Base-by-base conservation (phyloP, 768 basidiomycete species). In the Cystobasidiopsis lactophilus region DNA sequence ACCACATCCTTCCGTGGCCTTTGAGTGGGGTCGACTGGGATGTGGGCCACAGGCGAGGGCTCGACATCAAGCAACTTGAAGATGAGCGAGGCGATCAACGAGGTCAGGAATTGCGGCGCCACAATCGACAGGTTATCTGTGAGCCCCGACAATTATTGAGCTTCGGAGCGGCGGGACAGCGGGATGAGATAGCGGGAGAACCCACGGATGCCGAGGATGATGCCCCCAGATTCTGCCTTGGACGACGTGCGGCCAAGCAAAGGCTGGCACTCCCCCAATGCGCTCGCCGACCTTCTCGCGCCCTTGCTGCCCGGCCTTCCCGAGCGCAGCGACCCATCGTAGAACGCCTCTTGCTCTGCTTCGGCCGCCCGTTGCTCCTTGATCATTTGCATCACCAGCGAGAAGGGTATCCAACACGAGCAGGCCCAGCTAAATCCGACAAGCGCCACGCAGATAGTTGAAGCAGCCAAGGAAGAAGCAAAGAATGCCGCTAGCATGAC, bases 351-450 rank as follows among this genome's bases (percentile, higher is more conserved):
- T 40, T 55, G 52, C 24, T 11, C 48, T 37, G 10, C 48, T 51
- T 14, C 35, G 26, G 44, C 53, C 33, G 39, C 52, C 21, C 43
- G 23, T n/a, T n/a, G 31, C 23, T 44, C 26, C 13, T 7, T 47
- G 31, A 59, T 57, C 13, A 45, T 39, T 30, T 59, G 57, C 57
- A 57, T 57, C 0, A 59, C 53, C 23, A 59, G 45, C 7, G 57
- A 57, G 24, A 58, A 60, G 40, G 59, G 57, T 7, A 79, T 85
- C 91, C 89, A 95, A 66, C 81, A 80, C 0, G 79, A 75, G 49
- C 95, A 73, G 4, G 86, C 85, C 84, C 82, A 93, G n/a, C 82
- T 80, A 60, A 93, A 80, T 0, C 91, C 91, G 5, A 79, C 79
- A 13, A 82, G 58, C 7, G 79, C 74, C 48, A 93, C 75, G 55